Conservation (phyloP, 1,284 basidiomycete genomes). For the Pseudomicrostroma phylloplanum region DNA sequence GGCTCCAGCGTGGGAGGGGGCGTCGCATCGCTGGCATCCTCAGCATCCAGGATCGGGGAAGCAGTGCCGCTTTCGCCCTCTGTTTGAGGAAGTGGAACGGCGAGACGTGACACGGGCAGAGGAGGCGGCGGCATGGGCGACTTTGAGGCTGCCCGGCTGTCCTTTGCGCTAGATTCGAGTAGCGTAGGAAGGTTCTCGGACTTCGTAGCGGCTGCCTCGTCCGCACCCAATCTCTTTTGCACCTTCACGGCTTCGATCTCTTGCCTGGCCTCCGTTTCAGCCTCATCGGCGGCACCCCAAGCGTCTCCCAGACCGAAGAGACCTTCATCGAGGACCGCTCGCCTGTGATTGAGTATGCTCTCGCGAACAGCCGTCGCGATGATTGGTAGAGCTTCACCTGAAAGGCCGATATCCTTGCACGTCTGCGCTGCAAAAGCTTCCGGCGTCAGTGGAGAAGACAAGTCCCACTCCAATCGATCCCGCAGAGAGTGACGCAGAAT, state of each 20-base stretch:
- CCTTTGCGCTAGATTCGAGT: too few species aligned
- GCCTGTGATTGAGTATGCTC: conserved; percentile 84
- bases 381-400: conserved; percentile 78
- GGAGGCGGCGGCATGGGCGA: too few species aligned
- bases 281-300: conserved; percentile 15
- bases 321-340: conserved; percentile 86
- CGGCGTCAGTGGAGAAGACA: conserved; percentile 83
- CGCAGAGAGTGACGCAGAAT: conserved; percentile 81
- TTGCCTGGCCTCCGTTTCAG: conserved; percentile 31
- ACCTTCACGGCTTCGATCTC: conserved; percentile 62
- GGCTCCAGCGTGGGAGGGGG: neutral
- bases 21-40: neutral
- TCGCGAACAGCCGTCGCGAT: conserved; percentile 89
- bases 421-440: conserved; percentile 75
- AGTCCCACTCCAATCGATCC: conserved; percentile 97
- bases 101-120: too few species aligned
- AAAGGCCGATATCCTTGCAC: conserved; percentile 77
- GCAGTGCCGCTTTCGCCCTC: too few species aligned
- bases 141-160: too few species aligned
- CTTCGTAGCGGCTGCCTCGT: neutral
- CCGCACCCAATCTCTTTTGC: conserved; percentile 32
- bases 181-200: neutral
- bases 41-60: neutral
- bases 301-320: conserved; percentile 59
- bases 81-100: too few species aligned